These are phyloP conservation scores for Xerocomellus amylosporus DNA, from an alignment of 768 basidiomycete species.

Conservation along the genomic window DNA sequence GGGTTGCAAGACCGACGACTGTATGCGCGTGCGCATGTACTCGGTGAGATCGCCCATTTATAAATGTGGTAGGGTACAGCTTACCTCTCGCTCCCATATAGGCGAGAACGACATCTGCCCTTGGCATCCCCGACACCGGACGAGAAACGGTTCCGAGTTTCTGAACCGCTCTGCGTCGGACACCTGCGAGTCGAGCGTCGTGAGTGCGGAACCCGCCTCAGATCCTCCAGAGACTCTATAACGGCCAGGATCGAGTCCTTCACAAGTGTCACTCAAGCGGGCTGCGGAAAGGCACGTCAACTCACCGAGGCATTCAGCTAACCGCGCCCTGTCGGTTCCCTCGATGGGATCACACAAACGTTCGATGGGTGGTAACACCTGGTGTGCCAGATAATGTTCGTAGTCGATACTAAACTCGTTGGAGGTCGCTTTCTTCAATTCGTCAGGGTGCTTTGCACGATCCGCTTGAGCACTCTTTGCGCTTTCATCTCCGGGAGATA, in stretches of 20 bases:
- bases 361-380: conserved; percentile 92
- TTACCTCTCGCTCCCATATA: conserved; percentile 57
- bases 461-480: conserved; percentile 83
- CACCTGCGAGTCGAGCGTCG: conserved; percentile 83
- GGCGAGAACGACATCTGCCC: conserved; percentile 55
- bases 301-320: conserved; percentile 94
- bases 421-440: conserved; percentile 65
- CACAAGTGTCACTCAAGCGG: not conserved
- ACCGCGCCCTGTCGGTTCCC: conserved; percentile 85
- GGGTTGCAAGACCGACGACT: conserved; percentile 67
- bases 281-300: not conserved
- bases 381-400: conserved; percentile 86
- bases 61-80: conserved; percentile 12
- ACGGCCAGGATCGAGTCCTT: conserved; percentile 61
- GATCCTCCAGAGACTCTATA: conserved; percentile 44
- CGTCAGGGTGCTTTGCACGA: conserved; percentile 90
- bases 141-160: conserved; percentile 63
- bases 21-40: not conserved
- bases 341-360: conserved; percentile 95
- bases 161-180: conserved; percentile 87
- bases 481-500: conserved; percentile 66
- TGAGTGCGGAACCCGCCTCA: conserved; percentile 62
- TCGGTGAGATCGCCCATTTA: not conserved
- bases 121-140: conserved; percentile 78
- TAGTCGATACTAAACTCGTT: conserved; percentile 75